Evolutionary conservation across 2,329 filamentous ascomycete species (phyloP).

Genomic region (Triangularia setosa): DNA sequence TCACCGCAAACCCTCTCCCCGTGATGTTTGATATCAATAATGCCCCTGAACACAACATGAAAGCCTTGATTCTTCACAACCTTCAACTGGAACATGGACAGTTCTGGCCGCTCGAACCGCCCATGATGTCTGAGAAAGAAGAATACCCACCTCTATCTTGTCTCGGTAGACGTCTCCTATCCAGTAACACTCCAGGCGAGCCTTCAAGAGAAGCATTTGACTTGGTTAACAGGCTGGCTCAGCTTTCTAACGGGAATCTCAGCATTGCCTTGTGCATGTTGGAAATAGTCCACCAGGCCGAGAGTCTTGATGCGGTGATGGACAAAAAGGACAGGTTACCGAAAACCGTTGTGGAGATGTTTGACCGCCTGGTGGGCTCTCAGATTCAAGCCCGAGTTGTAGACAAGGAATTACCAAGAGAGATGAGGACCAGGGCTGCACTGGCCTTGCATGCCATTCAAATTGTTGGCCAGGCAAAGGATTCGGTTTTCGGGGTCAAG

Average conservation of each 20-base stretch:
- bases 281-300: not conserved
- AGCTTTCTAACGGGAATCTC: not conserved
- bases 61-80: not conserved
- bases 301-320: not conserved
- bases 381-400: too few relatives aligned
- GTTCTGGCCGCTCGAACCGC: not conserved
- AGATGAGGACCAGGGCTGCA: too few relatives aligned
- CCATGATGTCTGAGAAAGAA: not conserved
- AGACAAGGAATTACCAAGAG: too few relatives aligned
- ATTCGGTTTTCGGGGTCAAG: too few relatives aligned
- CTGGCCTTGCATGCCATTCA: too few relatives aligned
- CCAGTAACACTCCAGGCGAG: too few relatives aligned
- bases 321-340: not conserved
- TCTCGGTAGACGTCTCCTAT: not conserved
- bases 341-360: not conserved
- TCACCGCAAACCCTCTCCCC: too few relatives aligned
- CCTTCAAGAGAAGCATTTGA: not conserved
- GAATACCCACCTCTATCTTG: not conserved
- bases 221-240: not conserved
- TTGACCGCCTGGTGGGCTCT: too few relatives aligned
- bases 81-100: constrained; percentile 1
- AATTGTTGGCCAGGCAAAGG: too few relatives aligned
- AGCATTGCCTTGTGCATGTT: not conserved
- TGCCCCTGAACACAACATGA: not conserved
- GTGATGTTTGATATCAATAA: too few relatives aligned